A percentile compares a stretch with the other conserved stretches of the same genome.
phyloP scores from a whole-genome alignment of 176 grass and related monocot species.

The Tillandsia fasciculata region DNA sequence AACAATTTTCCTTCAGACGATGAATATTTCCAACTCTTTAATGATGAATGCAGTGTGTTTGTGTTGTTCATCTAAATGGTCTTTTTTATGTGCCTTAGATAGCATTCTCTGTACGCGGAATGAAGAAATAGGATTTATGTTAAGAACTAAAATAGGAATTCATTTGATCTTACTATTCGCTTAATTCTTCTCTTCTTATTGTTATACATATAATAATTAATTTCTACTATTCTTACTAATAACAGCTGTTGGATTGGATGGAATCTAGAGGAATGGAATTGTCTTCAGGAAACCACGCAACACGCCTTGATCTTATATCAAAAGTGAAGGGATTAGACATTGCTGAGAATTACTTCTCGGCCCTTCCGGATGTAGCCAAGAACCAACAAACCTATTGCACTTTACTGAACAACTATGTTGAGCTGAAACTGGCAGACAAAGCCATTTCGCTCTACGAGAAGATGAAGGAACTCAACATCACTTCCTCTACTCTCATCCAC shows the following conservation, averaged over 20 bases:
- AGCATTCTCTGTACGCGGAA: too few relatives aligned
- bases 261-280: slow-evolving; percentile 9
- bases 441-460: slow-evolving; percentile 9
- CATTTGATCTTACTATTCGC: too few relatives aligned
- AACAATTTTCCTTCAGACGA: too few relatives aligned
- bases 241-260: slow-evolving; percentile 18
- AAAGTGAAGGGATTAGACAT: slow-evolving; percentile 8
- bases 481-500: slow-evolving; percentile 2
- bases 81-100: too few relatives aligned
- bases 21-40: too few relatives aligned
- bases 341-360: slow-evolving; percentile 7
- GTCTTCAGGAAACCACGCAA: neutral
- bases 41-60: too few relatives aligned
- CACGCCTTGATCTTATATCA: slow-evolving; percentile 9
- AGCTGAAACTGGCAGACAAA: slow-evolving; percentile 3
- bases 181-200: too few relatives aligned
- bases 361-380: slow-evolving; percentile 1
- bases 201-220: neutral
- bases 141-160: too few relatives aligned
- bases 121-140: too few relatives aligned
- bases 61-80: too few relatives aligned
- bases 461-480: slow-evolving; percentile 12
- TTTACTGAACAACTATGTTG: neutral
- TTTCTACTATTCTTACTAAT: neutral
- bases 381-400: slow-evolving; percentile 2